Conservation (phyloP, 768 basidiomycete genomes). For the Ramaria sp. region DNA sequence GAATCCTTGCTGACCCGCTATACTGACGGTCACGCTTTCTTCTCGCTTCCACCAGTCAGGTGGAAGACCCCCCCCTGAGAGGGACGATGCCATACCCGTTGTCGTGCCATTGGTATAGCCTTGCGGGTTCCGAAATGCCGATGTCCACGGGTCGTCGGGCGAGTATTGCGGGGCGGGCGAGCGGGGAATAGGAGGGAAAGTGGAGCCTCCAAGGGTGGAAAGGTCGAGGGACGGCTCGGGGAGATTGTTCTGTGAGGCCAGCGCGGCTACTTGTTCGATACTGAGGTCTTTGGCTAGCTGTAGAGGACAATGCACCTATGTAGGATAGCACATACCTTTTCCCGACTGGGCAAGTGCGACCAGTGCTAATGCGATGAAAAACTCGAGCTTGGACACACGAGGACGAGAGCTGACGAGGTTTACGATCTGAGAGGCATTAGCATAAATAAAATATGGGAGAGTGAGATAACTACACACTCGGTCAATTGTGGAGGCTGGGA, state of each 20-base stretch:
- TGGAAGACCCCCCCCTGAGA: slow-evolving; percentile 64
- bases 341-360: slow-evolving; percentile 79
- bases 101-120: slow-evolving; percentile 17
- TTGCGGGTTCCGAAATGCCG: slow-evolving; percentile 14
- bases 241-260: slow-evolving; percentile 68
- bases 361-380: slow-evolving; percentile 83
- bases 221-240: slow-evolving; percentile 68
- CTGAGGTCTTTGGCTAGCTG: slow-evolving; percentile 45
- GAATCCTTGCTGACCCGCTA: slow-evolving; percentile 86
- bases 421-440: slow-evolving; percentile 51
- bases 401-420: slow-evolving; percentile 76
- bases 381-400: slow-evolving; percentile 79
- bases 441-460: slow-evolving; percentile 4
- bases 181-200: slow-evolving; percentile 29
- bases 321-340: slow-evolving; percentile 43
- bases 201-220: slow-evolving; percentile 42
- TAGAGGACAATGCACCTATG: background rate
- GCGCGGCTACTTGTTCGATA: slow-evolving; percentile 69
- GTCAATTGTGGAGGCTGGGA: slow-evolving; percentile 78
- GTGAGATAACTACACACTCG: slow-evolving; percentile 35
- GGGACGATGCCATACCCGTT: slow-evolving; percentile 44
- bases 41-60: slow-evolving; percentile 83
- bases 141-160: slow-evolving; percentile 53
- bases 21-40: slow-evolving; percentile 56
- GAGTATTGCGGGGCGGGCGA: slow-evolving; percentile 40